Evolutionary conservation across 805 yeast genomes (phyloP).

Genomic region (Wickerhamiella slavikovae): DNA sequence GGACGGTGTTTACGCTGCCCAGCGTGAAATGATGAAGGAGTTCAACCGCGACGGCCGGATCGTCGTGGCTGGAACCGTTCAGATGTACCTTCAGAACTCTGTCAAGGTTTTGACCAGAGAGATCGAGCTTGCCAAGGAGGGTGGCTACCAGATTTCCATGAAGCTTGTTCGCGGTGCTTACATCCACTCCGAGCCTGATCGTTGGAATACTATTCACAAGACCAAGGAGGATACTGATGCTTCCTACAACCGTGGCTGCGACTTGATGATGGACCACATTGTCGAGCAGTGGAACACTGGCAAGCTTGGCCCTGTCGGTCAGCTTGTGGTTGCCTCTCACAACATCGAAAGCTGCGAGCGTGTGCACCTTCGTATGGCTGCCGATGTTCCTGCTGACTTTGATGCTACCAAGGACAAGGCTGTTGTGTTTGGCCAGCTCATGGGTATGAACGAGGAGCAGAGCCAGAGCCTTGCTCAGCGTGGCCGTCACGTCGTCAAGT

Average conservation of each 20-base stretch:
- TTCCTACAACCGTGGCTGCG: slow-evolving; percentile 53
- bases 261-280: slow-evolving; percentile 39
- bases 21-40: slow-evolving; percentile 53
- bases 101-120: slow-evolving; percentile 40
- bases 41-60: slow-evolving; percentile 43
- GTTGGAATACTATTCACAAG: slow-evolving; percentile 45
- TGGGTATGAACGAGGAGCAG: slow-evolving; percentile 90
- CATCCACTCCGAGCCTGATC: slow-evolving; percentile 66
- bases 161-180: slow-evolving; percentile 93
- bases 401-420: slow-evolving; percentile 14
- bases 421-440: slow-evolving; percentile 69
- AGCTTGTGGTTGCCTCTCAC: slow-evolving; percentile 76
- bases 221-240: slow-evolving; percentile 65
- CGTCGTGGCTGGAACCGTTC: slow-evolving; percentile 77
- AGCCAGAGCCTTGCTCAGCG: slow-evolving; percentile 52
- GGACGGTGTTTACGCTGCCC: slow-evolving; percentile 78
- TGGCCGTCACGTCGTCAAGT: slow-evolving; percentile 63
- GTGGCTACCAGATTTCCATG: slow-evolving; percentile 56
- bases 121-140: slow-evolving; percentile 35
- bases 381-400: slow-evolving; percentile 13
- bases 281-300: slow-evolving; percentile 25
- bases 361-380: slow-evolving; percentile 37
- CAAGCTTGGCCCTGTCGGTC: slow-evolving; percentile 30
- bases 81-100: slow-evolving; percentile 70
- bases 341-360: slow-evolving; percentile 56